A percentile compares a stretch with the other conserved stretches of the same genome.
Conservation (phyloP, 2,329 filamentous ascomycete species). For the Fusarium irregulare region DNA sequence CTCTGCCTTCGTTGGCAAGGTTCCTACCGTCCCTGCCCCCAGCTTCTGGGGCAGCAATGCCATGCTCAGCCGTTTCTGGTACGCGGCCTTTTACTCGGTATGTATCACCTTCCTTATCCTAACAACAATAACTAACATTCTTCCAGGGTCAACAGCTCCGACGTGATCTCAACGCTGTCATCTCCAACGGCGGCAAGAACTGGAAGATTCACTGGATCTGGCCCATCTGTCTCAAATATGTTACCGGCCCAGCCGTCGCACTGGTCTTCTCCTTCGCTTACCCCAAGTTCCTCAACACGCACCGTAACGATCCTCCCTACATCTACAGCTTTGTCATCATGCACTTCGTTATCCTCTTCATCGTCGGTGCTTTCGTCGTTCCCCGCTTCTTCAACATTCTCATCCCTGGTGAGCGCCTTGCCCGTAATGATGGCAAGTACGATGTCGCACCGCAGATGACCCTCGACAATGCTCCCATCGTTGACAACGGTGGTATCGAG, state of each 20-base stretch:
- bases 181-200: slow-evolving; percentile 59
- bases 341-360: slow-evolving; percentile 35
- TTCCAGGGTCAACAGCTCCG: slow-evolving; percentile 64
- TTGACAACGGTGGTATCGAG: slow-evolving; percentile 25
- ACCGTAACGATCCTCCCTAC: slow-evolving; percentile 24
- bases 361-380: slow-evolving; percentile 27
- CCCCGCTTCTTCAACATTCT: slow-evolving; percentile 34
- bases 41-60: slow-evolving; percentile 56
- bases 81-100: slow-evolving; percentile 64
- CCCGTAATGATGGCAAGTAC: slow-evolving; percentile 34
- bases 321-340: slow-evolving; percentile 40
- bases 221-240: slow-evolving; percentile 57
- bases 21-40: slow-evolving; percentile 53
- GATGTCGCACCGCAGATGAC: slow-evolving; percentile 36
- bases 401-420: slow-evolving; percentile 23
- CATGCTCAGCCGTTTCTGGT: slow-evolving; percentile 59
- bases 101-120: slow-evolving; percentile 25
- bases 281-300: slow-evolving; percentile 43
- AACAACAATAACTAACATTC: not conserved
- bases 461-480: slow-evolving; percentile 13
- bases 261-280: slow-evolving; percentile 62
- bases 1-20: slow-evolving; percentile 53
- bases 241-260: slow-evolving; percentile 57
- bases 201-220: slow-evolving; percentile 63
- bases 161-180: slow-evolving; percentile 61